Percentiles rank a stretch among this genome's conserved stretches.
Conservation (phyloP, 768 basidiomycete species). For the Leucocoprinus birnbaumii region DNA sequence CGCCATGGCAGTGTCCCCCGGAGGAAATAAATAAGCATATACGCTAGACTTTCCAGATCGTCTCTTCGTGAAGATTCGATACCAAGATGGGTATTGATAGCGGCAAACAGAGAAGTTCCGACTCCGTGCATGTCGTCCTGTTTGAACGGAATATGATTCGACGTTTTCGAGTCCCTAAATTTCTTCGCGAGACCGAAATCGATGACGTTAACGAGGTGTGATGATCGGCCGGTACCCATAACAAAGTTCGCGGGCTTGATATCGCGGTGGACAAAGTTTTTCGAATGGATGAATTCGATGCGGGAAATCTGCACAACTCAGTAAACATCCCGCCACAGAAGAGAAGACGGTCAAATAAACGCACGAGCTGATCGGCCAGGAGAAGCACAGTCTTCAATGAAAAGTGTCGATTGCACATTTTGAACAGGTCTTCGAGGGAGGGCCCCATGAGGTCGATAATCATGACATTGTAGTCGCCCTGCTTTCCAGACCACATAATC, state of each 20-base stretch:
- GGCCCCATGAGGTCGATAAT: slow-evolving; percentile 96
- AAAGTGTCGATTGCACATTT: slow-evolving; percentile 89
- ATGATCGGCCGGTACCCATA: slow-evolving; percentile 68
- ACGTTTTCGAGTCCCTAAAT: slow-evolving; percentile 64
- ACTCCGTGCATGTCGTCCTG: slow-evolving; percentile 78
- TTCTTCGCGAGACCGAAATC: slow-evolving; percentile 86
- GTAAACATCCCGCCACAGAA: neutral
- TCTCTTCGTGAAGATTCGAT: slow-evolving; percentile 75
- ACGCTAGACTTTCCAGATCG: slow-evolving; percentile 77
- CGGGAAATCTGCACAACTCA: slow-evolving; percentile 69
- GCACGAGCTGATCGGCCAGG: slow-evolving; percentile 90
- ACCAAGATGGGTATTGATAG: slow-evolving; percentile 16
- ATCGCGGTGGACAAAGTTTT: slow-evolving; percentile 93
- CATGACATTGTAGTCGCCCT: slow-evolving; percentile 96
- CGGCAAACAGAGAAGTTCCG: slow-evolving; percentile 55
- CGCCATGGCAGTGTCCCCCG: slow-evolving; percentile 80
- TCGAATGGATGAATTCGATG: slow-evolving; percentile 94
- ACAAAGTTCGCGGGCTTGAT: slow-evolving; percentile 99
- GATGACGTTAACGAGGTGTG: slow-evolving; percentile 84
- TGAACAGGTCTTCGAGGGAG: slow-evolving; percentile 82
- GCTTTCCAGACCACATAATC: slow-evolving; percentile 89
- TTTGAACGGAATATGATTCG: slow-evolving; percentile 67
- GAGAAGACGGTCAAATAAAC: slow-evolving; percentile 24
- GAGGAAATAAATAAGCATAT: slow-evolving; percentile 82
- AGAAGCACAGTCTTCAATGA: slow-evolving; percentile 92